A percentile compares a stretch with the other conserved stretches of the same genome.
phyloP scores from a whole-genome alignment of 2,329 filamentous ascomycete species.

The Aspergillus clavatus region DNA sequence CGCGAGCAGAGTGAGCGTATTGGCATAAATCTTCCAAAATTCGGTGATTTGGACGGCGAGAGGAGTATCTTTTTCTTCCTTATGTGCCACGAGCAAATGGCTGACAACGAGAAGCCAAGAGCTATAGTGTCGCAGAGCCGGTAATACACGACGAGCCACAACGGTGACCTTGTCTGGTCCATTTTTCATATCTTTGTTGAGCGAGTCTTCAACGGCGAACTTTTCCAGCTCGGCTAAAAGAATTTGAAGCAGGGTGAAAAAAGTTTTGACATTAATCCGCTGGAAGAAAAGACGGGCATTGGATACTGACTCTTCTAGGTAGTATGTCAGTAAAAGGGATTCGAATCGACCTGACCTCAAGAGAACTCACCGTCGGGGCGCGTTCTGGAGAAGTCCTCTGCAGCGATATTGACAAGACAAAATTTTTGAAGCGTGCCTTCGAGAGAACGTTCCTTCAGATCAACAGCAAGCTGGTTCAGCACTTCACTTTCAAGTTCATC shows the following conservation, averaged over 20 bases:
- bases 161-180: slow-evolving; percentile 51
- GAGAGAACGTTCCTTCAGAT: slow-evolving; percentile 64
- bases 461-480: slow-evolving; percentile 67
- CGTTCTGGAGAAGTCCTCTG: slow-evolving; percentile 66
- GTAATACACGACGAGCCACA: slow-evolving; percentile 57
- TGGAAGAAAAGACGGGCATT: slow-evolving; percentile 57
- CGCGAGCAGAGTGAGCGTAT: slow-evolving; percentile 55
- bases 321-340: slow-evolving; percentile 14
- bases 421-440: slow-evolving; percentile 69
- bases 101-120: slow-evolving; percentile 60
- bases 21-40: slow-evolving; percentile 64
- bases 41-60: slow-evolving; percentile 56
- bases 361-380: slow-evolving; percentile 52
- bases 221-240: slow-evolving; percentile 65
- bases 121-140: slow-evolving; percentile 62
- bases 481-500: slow-evolving; percentile 83
- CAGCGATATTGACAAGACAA: slow-evolving; percentile 78
- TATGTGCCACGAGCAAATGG: slow-evolving; percentile 50
- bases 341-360: slow-evolving; percentile 5
- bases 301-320: slow-evolving; percentile 46
- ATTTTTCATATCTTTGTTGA: slow-evolving; percentile 35
- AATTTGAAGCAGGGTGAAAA: slow-evolving; percentile 65
- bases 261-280: slow-evolving; percentile 71
- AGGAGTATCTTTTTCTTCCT: slow-evolving; percentile 46
- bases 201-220: slow-evolving; percentile 48